Evolutionary conservation across 306 rosid species (phyloP), one percentile per base, ranked within the genome.

Genomic region (Carpinus fangiana): DNA sequence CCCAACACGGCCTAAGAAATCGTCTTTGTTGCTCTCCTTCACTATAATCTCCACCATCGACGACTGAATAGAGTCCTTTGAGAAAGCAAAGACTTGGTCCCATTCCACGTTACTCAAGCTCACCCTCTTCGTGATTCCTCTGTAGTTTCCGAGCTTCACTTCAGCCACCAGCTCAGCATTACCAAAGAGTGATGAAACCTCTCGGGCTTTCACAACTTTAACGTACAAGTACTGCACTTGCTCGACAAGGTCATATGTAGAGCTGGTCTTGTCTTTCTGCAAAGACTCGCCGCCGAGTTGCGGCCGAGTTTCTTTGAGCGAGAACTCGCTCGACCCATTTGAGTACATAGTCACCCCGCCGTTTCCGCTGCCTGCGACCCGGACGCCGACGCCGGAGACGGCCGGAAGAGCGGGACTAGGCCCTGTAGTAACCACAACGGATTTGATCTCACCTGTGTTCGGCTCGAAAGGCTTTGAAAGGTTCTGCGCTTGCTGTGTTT

Each of bases 161-260:
- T 89, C 93, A 18, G 90, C 86, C 52, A 85, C 86, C 78, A 89
- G 45, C 74, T 89, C 90, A 2, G 59, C 86, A 0, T 81, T 84
- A 1, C 90, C 88, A 10, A 87, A 87, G 16, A 81, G 5, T 2
- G 87, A 73, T 2, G 87, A 73, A 13, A 87, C 17, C 12, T 83
- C 89, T 8, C 85, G 60, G 2, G 88, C 89, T 73, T 83, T 87
- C 52, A 85, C 81, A 1, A 87, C 89, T 54, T 78, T 87, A 12
- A 87, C 90, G 28, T 89, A 89, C 14, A 89, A 86, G 75, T 89
- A 89, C 77, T 87, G 88, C 87, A 89, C 64, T 72, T 89, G 93
- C 80, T 89, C 90, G 16, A 89, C 93, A 9, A 89, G 88, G 48
- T 89, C 93, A 54, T 87, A 87, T 73, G 91, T 87, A 5, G 89